A percentile compares a stretch with the other conserved stretches of the same genome.
Conservation (phyloP, 352 stramenopile genomes). For the Peronospora tabacina region DNA sequence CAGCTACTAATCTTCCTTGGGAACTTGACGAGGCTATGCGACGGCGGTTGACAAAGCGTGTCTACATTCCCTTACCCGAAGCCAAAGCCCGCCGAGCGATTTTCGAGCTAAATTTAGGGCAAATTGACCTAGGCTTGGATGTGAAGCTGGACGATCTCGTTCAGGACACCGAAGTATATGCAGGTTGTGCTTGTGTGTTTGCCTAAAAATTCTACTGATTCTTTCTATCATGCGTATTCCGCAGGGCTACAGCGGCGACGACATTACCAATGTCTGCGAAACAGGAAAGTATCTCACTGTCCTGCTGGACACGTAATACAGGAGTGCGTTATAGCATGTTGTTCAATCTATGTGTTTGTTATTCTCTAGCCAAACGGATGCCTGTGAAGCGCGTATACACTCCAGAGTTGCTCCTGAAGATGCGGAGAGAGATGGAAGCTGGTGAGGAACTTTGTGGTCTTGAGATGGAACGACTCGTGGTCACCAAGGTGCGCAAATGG, state of each 20-base stretch:
- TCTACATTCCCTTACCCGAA: slow-evolving; percentile 76
- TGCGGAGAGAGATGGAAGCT: slow-evolving; percentile 40
- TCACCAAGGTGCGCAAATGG: slow-evolving; percentile 43
- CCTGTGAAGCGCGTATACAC: slow-evolving; percentile 75
- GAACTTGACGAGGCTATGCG: slow-evolving; percentile 94
- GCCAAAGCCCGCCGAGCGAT: slow-evolving; percentile 51
- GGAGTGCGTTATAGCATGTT: neutral
- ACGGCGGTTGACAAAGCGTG: slow-evolving; percentile 92
- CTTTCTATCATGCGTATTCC: neutral
- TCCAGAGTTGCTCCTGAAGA: slow-evolving; percentile 49
- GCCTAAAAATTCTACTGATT: neutral
- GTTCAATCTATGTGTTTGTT: neutral
- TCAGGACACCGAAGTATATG: slow-evolving; percentile 49
- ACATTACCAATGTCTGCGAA: slow-evolving; percentile 55
- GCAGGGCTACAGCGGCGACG: slow-evolving; percentile 50
- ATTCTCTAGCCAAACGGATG: slow-evolving; percentile 64
- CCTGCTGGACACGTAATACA: neutral
- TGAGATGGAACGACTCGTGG: slow-evolving; percentile 47
- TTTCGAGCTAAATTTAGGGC: slow-evolving; percentile 69
- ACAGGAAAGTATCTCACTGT: slow-evolving; percentile 19
- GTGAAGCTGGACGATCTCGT: slow-evolving; percentile 70
- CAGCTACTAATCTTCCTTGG: slow-evolving; percentile 95
- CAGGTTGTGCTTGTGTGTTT: neutral
- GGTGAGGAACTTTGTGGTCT: slow-evolving; percentile 34
- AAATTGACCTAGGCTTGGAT: slow-evolving; percentile 73